Conservation (phyloP, 768 basidiomycete genomes). For the Mycena crocata region DNA sequence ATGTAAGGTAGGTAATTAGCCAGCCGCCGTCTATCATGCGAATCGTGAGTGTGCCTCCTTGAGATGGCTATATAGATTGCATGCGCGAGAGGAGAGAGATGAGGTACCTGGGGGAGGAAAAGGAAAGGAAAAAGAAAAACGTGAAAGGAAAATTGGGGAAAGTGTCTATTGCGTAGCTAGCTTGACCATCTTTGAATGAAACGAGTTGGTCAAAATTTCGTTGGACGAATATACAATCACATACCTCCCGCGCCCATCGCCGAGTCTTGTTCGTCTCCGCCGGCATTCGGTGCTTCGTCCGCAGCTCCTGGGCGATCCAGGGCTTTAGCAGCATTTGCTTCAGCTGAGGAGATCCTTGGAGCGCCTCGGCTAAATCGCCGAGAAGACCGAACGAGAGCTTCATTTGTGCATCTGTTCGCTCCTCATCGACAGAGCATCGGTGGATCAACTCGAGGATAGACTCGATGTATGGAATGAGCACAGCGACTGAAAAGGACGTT, state of each 20-base stretch:
- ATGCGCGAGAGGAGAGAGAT: slow-evolving; percentile 56
- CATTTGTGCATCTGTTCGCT: slow-evolving; percentile 82
- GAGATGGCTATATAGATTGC: slow-evolving; percentile 57
- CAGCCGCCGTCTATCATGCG: slow-evolving; percentile 36
- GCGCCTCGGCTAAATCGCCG: slow-evolving; percentile 93
- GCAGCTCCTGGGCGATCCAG: slow-evolving; percentile 83
- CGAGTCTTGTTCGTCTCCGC: slow-evolving; percentile 88
- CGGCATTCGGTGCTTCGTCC: slow-evolving; percentile 78
- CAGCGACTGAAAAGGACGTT: slow-evolving; percentile 45
- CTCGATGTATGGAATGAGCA: slow-evolving; percentile 77
- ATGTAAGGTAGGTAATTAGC: slow-evolving; percentile 31
- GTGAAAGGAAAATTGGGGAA: slow-evolving; percentile 15
- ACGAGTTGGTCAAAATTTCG: not conserved
- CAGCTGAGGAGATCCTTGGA: slow-evolving; percentile 78
- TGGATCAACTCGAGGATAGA: slow-evolving; percentile 86
- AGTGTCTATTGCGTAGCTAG: slow-evolving; percentile 75
- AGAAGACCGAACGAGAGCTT: slow-evolving; percentile 86
- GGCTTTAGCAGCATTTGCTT: slow-evolving; percentile 82
- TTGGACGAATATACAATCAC: slow-evolving; percentile 36
- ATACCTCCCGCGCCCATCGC: slow-evolving; percentile 94
- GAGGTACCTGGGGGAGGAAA: slow-evolving; percentile 42
- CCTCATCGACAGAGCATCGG: slow-evolving; percentile 82
- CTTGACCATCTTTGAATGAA: slow-evolving; percentile 75
- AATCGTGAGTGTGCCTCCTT: slow-evolving; percentile 39
- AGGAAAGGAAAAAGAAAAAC: slow-evolving; percentile 36